Evolutionary conservation across 805 yeast species (phyloP), one percentile per base, ranked within the genome.

Genomic region (Teunomyces aglyptinius): DNA sequence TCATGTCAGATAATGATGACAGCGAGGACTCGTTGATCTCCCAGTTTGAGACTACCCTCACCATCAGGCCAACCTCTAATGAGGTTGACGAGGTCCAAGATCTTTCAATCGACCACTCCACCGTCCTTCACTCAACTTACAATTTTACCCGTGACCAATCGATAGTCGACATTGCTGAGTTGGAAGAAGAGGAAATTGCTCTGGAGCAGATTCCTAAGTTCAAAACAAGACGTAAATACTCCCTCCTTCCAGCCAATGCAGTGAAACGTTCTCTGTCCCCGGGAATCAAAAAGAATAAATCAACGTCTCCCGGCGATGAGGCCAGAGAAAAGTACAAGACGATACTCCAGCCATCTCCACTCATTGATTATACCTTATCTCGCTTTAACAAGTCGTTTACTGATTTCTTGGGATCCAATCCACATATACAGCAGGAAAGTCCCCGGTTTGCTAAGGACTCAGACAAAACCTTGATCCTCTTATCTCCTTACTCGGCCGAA

Each of bases 401-500:
- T 26, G 72, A 65, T 28, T 81, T 72, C 47, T 54, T 72, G 32
- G 52, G 50, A 18, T 70, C 71, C n/a, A 72, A 72, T 46, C 73
- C 76, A 1, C 76, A 72, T 44, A 72, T 72, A 29, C 57, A 64
- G 38, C 57, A 56, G 15, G 75, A 72, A 40, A 67, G 74, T 13
- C 75, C 76, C 4, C 54, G 70, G 38, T 71, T 68, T 41, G 47
- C 53, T 16, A 52, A 54, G 11, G 68, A 64, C 11, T 48, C 55
- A 2, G 78, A 80, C 31, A 79, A 76, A 51, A 77, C 88, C 0
- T 71, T 83, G 33, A 70, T 87, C 5, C 70, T 88, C 4, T 62
- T 88, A 16, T 81, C 92, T 0, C 92, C 95, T 0, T 71, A 78
- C 47, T 81, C 89, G 1, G 71, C 85, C 27, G 78, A 81, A 50